Evolutionary conservation across 306 rosid species (phyloP).

Genomic region (Dalbergia cochinchinensis): DNA sequence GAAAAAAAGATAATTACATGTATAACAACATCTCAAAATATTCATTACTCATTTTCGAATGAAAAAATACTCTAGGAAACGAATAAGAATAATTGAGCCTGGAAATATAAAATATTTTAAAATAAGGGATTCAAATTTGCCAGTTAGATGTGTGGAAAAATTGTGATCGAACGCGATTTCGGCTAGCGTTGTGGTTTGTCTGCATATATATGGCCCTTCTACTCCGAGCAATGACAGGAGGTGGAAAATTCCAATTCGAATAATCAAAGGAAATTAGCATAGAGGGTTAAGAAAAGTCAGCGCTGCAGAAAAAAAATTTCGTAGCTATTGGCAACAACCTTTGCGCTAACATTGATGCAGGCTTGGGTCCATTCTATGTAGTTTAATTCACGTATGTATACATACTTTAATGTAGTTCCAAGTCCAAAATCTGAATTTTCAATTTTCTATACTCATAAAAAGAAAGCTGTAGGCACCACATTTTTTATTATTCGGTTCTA

Average conservation of each 20-base stretch:
- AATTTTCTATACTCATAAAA: neutral
- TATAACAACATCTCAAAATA: no score
- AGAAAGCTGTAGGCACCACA: neutral
- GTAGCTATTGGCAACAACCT: no score
- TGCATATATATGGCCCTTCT: constrained; percentile 15
- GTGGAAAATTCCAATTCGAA: constrained; percentile 8
- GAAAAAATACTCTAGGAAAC: no score
- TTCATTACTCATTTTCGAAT: no score
- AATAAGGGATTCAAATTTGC: neutral
- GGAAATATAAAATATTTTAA: no score
- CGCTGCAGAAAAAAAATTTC: no score
- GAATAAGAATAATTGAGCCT: no score
- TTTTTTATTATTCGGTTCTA: neutral
- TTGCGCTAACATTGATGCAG: neutral
- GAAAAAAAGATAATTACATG: no score
- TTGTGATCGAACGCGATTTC: constrained; percentile 31
- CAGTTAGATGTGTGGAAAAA: neutral
- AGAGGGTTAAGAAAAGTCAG: no score
- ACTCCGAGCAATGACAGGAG: constrained; percentile 24
- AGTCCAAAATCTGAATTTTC: neutral
- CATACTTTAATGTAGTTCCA: neutral
- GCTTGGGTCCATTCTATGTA: neutral
- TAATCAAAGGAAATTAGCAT: neutral
- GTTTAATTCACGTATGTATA: no score
- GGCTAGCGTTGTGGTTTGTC: neutral